These are phyloP conservation scores for Lophiostoma macrostomum DNA, from an alignment of 495 filamentous ascomycete species.

Conservation along the genomic window DNA sequence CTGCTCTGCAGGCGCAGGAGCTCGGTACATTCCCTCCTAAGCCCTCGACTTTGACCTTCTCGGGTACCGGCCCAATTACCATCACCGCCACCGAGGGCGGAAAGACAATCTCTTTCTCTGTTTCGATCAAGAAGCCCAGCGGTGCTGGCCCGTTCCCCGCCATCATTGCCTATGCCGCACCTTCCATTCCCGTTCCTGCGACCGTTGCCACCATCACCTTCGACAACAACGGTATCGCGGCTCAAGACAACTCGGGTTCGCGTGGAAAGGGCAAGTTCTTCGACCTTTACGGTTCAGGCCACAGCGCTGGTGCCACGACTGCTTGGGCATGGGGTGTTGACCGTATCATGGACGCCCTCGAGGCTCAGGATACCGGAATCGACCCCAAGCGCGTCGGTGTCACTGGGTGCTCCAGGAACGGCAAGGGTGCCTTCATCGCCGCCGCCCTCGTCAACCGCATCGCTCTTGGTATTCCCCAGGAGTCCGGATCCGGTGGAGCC, in stretches of 20 bases:
- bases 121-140: slow-evolving; percentile 30
- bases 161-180: slow-evolving; percentile 44
- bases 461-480: slow-evolving; percentile 49
- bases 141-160: slow-evolving; percentile 43
- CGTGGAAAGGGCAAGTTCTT: slow-evolving; percentile 46
- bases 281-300: slow-evolving; percentile 45
- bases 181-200: slow-evolving; percentile 43
- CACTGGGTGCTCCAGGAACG: slow-evolving; percentile 52
- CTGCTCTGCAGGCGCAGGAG: slow-evolving; percentile 53
- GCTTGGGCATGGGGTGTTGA: slow-evolving; percentile 52
- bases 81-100: slow-evolving; percentile 26
- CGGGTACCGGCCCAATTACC: slow-evolving; percentile 12
- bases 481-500: slow-evolving; percentile 48
- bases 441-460: slow-evolving; percentile 49
- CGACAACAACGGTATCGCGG: slow-evolving; percentile 34
- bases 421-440: slow-evolving; percentile 51
- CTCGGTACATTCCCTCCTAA: slow-evolving; percentile 51
- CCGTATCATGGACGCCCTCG: slow-evolving; percentile 49
- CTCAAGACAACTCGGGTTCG: slow-evolving; percentile 17
- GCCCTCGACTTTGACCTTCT: slow-evolving; percentile 35
- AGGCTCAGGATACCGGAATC: slow-evolving; percentile 42
- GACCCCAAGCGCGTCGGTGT: slow-evolving; percentile 44
- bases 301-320: slow-evolving; percentile 43
- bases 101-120: slow-evolving; percentile 28
- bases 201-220: slow-evolving; percentile 46